These are phyloP conservation scores for Fusarium devonianum DNA, from an alignment of 2,329 filamentous ascomycete genomes.

Conservation along the genomic window DNA sequence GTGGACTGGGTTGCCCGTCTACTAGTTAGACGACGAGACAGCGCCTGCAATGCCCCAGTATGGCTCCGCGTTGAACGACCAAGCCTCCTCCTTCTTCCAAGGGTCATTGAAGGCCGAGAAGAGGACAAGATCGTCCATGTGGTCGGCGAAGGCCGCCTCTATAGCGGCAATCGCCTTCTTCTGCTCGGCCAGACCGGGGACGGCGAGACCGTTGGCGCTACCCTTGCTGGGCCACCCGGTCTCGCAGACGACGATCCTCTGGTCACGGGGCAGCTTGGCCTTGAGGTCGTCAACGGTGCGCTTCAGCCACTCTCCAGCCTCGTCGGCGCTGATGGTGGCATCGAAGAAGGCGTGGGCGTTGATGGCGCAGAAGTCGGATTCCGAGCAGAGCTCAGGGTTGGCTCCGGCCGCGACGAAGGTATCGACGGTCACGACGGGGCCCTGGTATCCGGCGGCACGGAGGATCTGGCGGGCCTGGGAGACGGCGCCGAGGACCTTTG, in stretches of 20 bases:
- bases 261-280: conserved; percentile 53
- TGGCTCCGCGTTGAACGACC: conserved; percentile 74
- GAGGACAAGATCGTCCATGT: conserved; percentile 65
- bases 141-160: conserved; percentile 62
- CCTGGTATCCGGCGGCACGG: conserved; percentile 68
- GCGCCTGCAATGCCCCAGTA: conserved; percentile 73
- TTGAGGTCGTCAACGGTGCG: conserved; percentile 59
- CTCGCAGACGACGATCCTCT: conserved; percentile 78
- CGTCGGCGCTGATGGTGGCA: conserved; percentile 60
- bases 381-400: conserved; percentile 73
- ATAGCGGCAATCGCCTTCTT: conserved; percentile 70
- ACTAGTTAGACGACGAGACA: conserved; percentile 31
- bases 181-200: conserved; percentile 74
- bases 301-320: conserved; percentile 72
- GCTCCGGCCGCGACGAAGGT: conserved; percentile 73
- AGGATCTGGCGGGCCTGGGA: conserved; percentile 64
- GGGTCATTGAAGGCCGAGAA: conserved; percentile 82
- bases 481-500: conserved; percentile 65
- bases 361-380: conserved; percentile 79
- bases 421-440: conserved; percentile 81
- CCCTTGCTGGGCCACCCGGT: conserved; percentile 84
- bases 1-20: background rate
- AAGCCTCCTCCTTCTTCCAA: conserved; percentile 74
- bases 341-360: conserved; percentile 91
- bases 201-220: conserved; percentile 68